Conservation (phyloP, 257 asterid genomes). For the Plantago ovata region DNA sequence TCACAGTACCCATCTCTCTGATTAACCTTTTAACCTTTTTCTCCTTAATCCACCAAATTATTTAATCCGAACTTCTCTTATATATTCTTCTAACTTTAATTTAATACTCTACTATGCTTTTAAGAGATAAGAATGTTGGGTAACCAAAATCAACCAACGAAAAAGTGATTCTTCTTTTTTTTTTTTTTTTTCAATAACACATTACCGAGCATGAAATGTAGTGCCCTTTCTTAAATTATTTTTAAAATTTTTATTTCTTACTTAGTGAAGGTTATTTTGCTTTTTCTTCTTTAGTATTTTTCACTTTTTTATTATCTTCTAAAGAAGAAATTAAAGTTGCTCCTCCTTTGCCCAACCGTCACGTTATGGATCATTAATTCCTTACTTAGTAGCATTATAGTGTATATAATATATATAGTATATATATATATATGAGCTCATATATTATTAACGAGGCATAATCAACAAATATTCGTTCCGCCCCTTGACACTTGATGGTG, state of each 20-base stretch:
- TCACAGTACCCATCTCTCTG: no score
- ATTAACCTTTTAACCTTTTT: no score
- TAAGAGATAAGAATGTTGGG: conserved; percentile 62
- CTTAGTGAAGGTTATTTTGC: conserved; percentile 24
- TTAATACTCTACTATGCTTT: conserved; percentile 42
- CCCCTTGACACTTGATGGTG: no score
- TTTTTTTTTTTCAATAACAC: conserved; percentile 52
- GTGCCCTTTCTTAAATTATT: conserved; percentile 28
- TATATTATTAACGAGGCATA: no score
- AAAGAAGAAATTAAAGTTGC: conserved; percentile 28
- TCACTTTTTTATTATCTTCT: conserved; percentile 25
- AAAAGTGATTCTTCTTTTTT: conserved; percentile 37
- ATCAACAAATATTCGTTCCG: no score
- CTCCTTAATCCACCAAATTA: no score
- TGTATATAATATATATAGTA: no score
- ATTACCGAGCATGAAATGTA: conserved; percentile 53
- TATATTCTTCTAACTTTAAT: no score
- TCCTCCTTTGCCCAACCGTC: conserved; percentile 28
- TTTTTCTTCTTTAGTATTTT: conserved; percentile 17
- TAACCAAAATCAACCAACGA: conserved; percentile 40
- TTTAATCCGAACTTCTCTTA: no score
- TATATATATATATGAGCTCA: no score
- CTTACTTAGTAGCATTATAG: no score
- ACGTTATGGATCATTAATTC: conserved; percentile 27
- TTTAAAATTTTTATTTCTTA: conserved; percentile 7